Conservation (phyloP, 805 yeast genomes). For the Wickerhamomyces bisporus region DNA sequence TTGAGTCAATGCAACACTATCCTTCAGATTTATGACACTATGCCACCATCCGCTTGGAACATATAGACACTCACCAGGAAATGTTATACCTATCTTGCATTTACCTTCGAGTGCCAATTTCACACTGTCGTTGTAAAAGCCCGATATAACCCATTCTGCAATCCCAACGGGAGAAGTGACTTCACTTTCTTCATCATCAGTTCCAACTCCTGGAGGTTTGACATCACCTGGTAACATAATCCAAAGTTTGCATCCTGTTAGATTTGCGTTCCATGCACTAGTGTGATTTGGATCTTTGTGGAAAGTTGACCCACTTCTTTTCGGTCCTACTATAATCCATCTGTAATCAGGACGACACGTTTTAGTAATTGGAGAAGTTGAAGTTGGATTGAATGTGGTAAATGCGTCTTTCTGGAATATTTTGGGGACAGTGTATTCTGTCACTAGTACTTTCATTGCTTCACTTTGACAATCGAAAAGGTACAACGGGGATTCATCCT, state of each 20-base stretch:
- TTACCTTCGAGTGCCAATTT: slow-evolving; percentile 42
- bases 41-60: slow-evolving; percentile 99
- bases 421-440: slow-evolving; percentile 50
- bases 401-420: slow-evolving; percentile 59
- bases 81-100: slow-evolving; percentile 66
- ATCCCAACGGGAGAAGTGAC: slow-evolving; percentile 90
- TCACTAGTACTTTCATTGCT: slow-evolving; percentile 54
- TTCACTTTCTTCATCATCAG: slow-evolving; percentile 73
- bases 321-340: slow-evolving; percentile 89
- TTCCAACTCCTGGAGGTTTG: slow-evolving; percentile 81
- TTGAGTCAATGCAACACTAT: slow-evolving; percentile 82
- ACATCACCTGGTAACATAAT: slow-evolving; percentile 76
- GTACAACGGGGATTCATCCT: slow-evolving; percentile 82
- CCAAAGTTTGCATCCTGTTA: slow-evolving; percentile 79
- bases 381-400: slow-evolving; percentile 37
- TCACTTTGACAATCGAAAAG: slow-evolving; percentile 73
- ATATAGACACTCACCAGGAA: slow-evolving; percentile 77
- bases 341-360: slow-evolving; percentile 78
- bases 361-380: neutral
- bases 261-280: slow-evolving; percentile 82
- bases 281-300: slow-evolving; percentile 93
- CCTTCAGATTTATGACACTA: slow-evolving; percentile 78
- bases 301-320: slow-evolving; percentile 79
- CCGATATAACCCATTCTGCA: slow-evolving; percentile 86
- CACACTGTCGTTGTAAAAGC: slow-evolving; percentile 68